Conservation (phyloP, 2,329 filamentous ascomycete species). For the Pseudogymnoascus sp. region DNA sequence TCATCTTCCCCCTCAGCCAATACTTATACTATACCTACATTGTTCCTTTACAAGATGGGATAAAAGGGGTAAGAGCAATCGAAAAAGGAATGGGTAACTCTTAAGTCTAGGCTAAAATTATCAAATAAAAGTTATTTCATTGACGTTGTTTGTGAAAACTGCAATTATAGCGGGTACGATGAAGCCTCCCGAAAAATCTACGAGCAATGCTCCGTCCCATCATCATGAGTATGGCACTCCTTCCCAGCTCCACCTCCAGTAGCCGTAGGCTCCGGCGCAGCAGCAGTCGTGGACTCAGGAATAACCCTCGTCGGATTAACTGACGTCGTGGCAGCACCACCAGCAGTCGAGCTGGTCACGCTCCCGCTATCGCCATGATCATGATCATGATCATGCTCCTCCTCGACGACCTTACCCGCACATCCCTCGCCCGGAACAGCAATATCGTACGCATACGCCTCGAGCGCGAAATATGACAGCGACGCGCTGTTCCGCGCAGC, state of each 20-base stretch:
- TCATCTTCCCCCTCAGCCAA: background rate
- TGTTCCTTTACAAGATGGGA: background rate
- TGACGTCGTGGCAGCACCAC: constrained; percentile 13
- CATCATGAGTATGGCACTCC: constrained; percentile 36
- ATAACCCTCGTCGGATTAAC: constrained; percentile 11
- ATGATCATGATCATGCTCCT: constrained; percentile 8
- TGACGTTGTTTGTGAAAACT: background rate
- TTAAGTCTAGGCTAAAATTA: background rate
- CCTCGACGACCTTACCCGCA: constrained; percentile 34
- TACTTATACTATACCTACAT: background rate
- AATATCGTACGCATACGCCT: constrained; percentile 58
- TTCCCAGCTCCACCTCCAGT: constrained; percentile 14
- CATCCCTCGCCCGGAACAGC: constrained; percentile 56
- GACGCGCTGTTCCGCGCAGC: constrained; percentile 51
- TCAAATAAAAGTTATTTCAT: background rate
- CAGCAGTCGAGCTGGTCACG: constrained; percentile 12
- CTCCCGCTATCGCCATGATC: constrained; percentile 10
- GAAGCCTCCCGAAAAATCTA: constrained; percentile 14
- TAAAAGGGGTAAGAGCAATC: background rate
- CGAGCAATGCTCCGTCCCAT: constrained; percentile 33
- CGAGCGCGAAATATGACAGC: constrained; percentile 61
- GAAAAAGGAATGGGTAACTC: background rate
- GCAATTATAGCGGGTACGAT: background rate
- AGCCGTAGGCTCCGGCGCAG: constrained; percentile 14
- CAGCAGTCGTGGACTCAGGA: constrained; percentile 13